A percentile compares a stretch with the other conserved stretches of the same genome.
phyloP scores from a whole-genome alignment of 129 eudicot genomes.

The Saussurea involucrata region DNA sequence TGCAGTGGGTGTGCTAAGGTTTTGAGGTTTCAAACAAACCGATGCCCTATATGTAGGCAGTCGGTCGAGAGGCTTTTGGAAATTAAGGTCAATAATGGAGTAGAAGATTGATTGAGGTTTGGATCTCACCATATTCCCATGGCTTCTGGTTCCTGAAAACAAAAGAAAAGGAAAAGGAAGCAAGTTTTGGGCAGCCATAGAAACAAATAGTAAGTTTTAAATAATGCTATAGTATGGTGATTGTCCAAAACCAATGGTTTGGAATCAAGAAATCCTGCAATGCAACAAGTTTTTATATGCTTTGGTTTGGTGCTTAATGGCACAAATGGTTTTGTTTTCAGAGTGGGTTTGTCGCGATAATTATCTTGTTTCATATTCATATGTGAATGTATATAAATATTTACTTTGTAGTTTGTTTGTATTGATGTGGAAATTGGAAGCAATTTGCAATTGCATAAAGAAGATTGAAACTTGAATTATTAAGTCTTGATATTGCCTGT shows the following conservation, averaged over 20 bases:
- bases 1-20: constrained; percentile 95
- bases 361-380: neutral
- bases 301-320: constrained; percentile 22
- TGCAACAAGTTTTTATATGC: neutral
- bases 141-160: neutral
- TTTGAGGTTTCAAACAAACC: constrained; percentile 93
- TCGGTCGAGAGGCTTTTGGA: constrained; percentile 93
- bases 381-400: neutral
- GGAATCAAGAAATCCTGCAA: neutral
- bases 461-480: constrained; percentile 5
- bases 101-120: constrained; percentile 39
- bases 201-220: neutral
- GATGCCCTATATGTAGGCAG: constrained; percentile 95
- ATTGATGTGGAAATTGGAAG: neutral
- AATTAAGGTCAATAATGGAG: constrained; percentile 68
- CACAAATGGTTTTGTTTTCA: constrained; percentile 11
- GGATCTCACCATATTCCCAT: neutral
- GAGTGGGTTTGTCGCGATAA: neutral
- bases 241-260: constrained; percentile 1
- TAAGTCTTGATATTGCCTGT: constrained; percentile 53
- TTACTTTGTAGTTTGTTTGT: neutral
- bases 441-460: neutral
- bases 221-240: constrained; percentile 23
- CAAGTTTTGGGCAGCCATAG: neutral
- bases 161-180: constrained; percentile 7